A percentile compares a stretch with the other conserved stretches of the same genome.
These are phyloP conservation scores for Cladosporium sp. DNA, from an alignment of 2,329 filamentous ascomycete species.

Conservation along the genomic window DNA sequence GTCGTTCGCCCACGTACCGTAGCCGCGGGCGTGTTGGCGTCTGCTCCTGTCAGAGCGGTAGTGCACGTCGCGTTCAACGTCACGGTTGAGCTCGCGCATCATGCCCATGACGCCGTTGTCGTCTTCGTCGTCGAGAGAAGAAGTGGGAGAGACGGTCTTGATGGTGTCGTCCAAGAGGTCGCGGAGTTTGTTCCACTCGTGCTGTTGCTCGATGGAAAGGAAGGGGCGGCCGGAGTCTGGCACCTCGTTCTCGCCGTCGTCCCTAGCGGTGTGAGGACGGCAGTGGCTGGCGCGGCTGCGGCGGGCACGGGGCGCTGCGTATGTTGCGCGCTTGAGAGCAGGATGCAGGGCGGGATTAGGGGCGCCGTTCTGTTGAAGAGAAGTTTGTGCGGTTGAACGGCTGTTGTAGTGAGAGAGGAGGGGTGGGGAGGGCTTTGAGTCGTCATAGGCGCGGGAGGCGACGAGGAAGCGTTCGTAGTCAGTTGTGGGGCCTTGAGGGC, in stretches of 20 bases:
- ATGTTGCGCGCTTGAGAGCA: background rate
- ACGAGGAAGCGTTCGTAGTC: slow-evolving; percentile 8
- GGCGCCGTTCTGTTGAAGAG: background rate
- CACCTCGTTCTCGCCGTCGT: too few species aligned
- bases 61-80: background rate
- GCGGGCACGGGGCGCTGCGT: background rate
- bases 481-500: background rate
- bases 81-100: slow-evolving; percentile 6
- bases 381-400: background rate
- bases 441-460: slow-evolving; percentile 11
- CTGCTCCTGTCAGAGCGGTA: background rate
- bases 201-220: background rate
- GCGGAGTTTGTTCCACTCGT: slow-evolving; percentile 8
- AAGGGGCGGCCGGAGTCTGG: background rate
- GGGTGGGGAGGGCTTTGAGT: slow-evolving; percentile 2
- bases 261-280: background rate
- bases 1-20: background rate
- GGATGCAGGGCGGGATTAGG: background rate
- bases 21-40: background rate
- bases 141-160: background rate
- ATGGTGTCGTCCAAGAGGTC: background rate
- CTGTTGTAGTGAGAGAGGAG: background rate
- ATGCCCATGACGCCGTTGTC: slow-evolving; percentile 10
- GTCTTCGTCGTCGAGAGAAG: background rate
- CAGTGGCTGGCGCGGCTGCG: slow-evolving; percentile 1